These are phyloP conservation scores for Xylaria sp. DNA, from an alignment of 2,329 filamentous ascomycete genomes.

Conservation along the genomic window DNA sequence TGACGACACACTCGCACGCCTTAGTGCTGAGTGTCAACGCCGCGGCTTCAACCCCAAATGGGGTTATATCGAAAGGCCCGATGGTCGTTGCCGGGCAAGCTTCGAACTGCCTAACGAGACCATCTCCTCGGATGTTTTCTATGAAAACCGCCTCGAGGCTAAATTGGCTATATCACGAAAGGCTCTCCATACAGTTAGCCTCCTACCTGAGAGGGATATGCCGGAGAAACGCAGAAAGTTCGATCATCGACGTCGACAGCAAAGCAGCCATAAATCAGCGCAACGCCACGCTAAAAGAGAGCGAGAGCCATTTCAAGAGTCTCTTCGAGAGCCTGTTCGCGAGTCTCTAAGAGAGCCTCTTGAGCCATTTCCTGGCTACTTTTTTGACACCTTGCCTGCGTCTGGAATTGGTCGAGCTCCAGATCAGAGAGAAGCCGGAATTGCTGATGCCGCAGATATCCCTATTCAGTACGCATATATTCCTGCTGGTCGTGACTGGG, in stretches of 20 bases:
- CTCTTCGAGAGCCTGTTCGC: no score
- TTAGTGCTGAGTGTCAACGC: constrained; percentile 26
- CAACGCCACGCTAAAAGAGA: constrained; percentile 7
- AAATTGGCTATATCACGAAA: constrained; percentile 23
- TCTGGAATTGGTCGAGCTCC: no score
- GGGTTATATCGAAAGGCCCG: constrained; percentile 12
- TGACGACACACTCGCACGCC: constrained; percentile 9
- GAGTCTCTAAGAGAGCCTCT: no score
- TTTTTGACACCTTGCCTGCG: no score
- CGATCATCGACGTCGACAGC: not conserved
- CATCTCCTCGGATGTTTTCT: constrained; percentile 14
- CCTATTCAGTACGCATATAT: not conserved
- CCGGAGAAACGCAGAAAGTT: not conserved
- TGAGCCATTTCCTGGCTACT: no score
- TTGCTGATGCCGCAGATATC: not conserved
- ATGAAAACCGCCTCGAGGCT: constrained; percentile 18
- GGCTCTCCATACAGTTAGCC: constrained; percentile 17
- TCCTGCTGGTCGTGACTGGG: constrained; percentile 5
- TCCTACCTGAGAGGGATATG: constrained; percentile 9
- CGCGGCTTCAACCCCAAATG: constrained; percentile 30
- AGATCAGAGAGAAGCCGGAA: not conserved
- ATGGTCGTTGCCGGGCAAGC: not conserved
- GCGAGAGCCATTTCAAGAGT: not conserved
- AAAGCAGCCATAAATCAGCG: not conserved
- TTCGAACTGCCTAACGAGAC: constrained; percentile 20